phyloP scores from a whole-genome alignment of 1,284 basidiomycete species.

The Abortiporus biennis region DNA sequence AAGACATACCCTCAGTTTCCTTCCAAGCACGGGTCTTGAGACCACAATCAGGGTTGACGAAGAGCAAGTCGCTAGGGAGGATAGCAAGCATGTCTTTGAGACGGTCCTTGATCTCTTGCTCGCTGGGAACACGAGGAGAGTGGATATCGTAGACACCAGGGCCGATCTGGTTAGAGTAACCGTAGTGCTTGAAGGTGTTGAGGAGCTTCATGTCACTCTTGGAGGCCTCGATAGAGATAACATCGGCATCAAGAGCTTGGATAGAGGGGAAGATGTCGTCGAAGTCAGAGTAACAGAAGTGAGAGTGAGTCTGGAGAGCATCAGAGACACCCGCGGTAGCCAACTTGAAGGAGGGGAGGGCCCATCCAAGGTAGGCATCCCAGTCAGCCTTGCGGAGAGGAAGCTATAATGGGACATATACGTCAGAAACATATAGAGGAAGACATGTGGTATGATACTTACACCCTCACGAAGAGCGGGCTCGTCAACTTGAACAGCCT shows the following conservation, averaged over 20 bases:
- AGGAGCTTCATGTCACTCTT: constrained; percentile 98
- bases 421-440: neutral
- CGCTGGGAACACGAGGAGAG: constrained; percentile 94
- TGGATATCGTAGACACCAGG: constrained; percentile 99
- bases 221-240: constrained; percentile 98
- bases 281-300: constrained; percentile 98
- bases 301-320: constrained; percentile 92
- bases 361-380: constrained; percentile 94
- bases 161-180: constrained; percentile 98
- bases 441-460: constrained; percentile 22
- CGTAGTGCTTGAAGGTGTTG: constrained; percentile 91
- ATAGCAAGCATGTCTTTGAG: constrained; percentile 80
- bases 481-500: constrained; percentile 99
- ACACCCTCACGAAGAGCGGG: constrained; percentile 99
- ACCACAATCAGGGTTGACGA: constrained; percentile 93
- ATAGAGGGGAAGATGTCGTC: constrained; percentile 98
- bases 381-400: constrained; percentile 93
- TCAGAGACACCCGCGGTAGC: constrained; percentile 92
- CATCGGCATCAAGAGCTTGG: constrained; percentile 96
- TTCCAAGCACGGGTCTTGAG: constrained; percentile 95
- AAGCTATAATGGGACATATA: constrained; percentile 38
- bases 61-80: constrained; percentile 76
- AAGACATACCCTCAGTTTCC: constrained; percentile 83
- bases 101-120: constrained; percentile 94
- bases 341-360: constrained; percentile 96